phyloP scores from a whole-genome alignment of 164 flowering plant species.

The Magnolia changhungtana region DNA sequence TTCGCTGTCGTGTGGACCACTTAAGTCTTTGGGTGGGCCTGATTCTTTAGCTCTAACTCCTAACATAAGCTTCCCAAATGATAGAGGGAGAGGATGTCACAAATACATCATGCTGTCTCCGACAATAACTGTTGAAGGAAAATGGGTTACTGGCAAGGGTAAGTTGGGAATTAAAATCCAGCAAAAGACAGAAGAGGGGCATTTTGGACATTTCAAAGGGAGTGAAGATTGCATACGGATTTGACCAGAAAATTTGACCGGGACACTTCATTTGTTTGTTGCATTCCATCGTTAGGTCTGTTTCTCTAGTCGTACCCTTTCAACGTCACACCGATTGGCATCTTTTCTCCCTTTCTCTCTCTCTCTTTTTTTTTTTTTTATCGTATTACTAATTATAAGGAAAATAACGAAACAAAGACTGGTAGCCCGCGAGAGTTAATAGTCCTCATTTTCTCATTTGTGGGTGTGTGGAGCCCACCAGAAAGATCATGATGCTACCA shows the following conservation, averaged over 20 bases:
- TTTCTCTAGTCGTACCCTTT: background rate
- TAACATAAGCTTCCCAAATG: too few relatives aligned
- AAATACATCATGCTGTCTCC: too few relatives aligned
- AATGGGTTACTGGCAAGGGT: background rate
- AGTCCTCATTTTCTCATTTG: too few relatives aligned
- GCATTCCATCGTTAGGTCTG: conserved; percentile 3
- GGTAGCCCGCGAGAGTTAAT: background rate
- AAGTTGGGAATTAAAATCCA: too few relatives aligned
- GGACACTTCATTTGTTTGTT: conserved; percentile 8
- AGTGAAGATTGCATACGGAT: too few relatives aligned
- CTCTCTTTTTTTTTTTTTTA: background rate
- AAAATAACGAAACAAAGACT: background rate
- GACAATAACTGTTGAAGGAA: too few relatives aligned
- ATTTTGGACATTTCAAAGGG: background rate
- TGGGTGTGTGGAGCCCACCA: background rate
- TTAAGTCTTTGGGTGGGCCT: too few relatives aligned
- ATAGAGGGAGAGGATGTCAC: too few relatives aligned
- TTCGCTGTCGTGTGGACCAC: too few relatives aligned
- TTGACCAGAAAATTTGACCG: conserved; percentile 3
- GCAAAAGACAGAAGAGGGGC: background rate
- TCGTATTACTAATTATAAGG: background rate
- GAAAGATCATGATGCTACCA: too few relatives aligned
- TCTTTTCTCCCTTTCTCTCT: background rate
- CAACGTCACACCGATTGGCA: conserved; percentile 1
- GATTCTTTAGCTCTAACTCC: too few relatives aligned